phyloP scores from a whole-genome alignment of 306 rosid species.

The Morella rubra region DNA sequence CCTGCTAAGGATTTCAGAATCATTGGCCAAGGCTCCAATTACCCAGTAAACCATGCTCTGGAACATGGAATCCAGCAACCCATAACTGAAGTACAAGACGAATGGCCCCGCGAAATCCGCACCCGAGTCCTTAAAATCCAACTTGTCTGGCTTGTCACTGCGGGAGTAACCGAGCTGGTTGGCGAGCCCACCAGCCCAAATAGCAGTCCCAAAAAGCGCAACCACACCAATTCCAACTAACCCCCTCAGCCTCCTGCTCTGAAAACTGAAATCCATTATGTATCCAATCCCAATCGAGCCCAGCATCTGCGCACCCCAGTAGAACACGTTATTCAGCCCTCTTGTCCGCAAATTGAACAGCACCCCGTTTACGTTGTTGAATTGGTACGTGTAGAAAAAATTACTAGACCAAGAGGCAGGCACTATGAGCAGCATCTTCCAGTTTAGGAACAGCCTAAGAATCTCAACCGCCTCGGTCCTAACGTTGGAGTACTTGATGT shows the following conservation, averaged over 20 bases:
- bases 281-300: conserved; percentile 82
- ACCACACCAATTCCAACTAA: conserved; percentile 58
- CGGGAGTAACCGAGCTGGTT: conserved; percentile 54
- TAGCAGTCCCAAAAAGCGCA: conserved; percentile 50
- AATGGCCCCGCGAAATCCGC: conserved; percentile 72
- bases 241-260: conserved; percentile 75
- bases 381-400: conserved; percentile 82
- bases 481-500: conserved; percentile 58
- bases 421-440: conserved; percentile 80
- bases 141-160: conserved; percentile 7
- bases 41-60: conserved; percentile 87
- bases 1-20: conserved; percentile 93
- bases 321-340: conserved; percentile 82
- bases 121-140: conserved; percentile 72
- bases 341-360: conserved; percentile 81
- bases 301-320: conserved; percentile 96
- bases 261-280: conserved; percentile 76
- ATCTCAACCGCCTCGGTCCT: conserved; percentile 51
- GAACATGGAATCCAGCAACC: conserved; percentile 90
- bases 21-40: conserved; percentile 82
- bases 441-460: conserved; percentile 51
- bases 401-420: conserved; percentile 89
- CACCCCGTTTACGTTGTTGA: conserved; percentile 67
- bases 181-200: conserved; percentile 86
- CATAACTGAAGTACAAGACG: conserved; percentile 70